phyloP scores from a whole-genome alignment of 805 yeast genomes.

The Candida ascalaphidarum region DNA sequence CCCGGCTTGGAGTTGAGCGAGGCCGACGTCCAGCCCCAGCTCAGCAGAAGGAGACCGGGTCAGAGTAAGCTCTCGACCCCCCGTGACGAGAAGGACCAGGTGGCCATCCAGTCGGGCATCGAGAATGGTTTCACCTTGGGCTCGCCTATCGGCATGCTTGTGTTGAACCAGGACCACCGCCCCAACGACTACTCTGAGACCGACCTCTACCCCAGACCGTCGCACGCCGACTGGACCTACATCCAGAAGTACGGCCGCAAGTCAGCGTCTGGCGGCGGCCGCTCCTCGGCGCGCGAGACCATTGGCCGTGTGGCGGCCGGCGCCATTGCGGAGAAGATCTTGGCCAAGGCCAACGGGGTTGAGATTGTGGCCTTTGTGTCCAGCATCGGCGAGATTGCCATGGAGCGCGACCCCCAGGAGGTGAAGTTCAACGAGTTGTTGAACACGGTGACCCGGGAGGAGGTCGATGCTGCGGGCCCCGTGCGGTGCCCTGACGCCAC shows the following conservation, averaged over 20 bases:
- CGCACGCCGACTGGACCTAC: conserved; percentile 96
- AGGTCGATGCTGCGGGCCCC: conserved; percentile 82
- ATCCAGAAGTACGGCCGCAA: conserved; percentile 83
- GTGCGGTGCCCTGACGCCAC: conserved; percentile 85
- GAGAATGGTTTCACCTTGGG: conserved; percentile 89
- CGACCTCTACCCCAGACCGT: conserved; percentile 93
- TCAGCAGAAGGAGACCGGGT: conserved; percentile 96
- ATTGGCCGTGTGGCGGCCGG: conserved; percentile 99
- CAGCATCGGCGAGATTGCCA: conserved; percentile 76
- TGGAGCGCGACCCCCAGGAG: conserved; percentile 64
- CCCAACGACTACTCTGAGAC: conserved; percentile 95
- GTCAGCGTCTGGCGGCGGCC: conserved; percentile 95
- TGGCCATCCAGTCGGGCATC: conserved; percentile 89
- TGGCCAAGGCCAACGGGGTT: conserved; percentile 65
- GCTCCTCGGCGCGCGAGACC: conserved; percentile 95
- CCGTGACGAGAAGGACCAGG: conserved; percentile 89
- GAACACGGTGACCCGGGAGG: conserved; percentile 74
- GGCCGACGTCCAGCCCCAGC: conserved; percentile 88
- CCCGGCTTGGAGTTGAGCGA: conserved; percentile 85
- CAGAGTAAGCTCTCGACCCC: conserved; percentile 91
- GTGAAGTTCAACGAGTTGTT: conserved; percentile 59
- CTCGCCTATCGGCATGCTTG: conserved; percentile 92
- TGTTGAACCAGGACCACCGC: conserved; percentile 90
- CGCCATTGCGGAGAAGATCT: conserved; percentile 92
- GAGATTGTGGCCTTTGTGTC: conserved; percentile 96